phyloP scores from a whole-genome alignment of 495 filamentous ascomycete species.

The Lasiosphaeria hispida region DNA sequence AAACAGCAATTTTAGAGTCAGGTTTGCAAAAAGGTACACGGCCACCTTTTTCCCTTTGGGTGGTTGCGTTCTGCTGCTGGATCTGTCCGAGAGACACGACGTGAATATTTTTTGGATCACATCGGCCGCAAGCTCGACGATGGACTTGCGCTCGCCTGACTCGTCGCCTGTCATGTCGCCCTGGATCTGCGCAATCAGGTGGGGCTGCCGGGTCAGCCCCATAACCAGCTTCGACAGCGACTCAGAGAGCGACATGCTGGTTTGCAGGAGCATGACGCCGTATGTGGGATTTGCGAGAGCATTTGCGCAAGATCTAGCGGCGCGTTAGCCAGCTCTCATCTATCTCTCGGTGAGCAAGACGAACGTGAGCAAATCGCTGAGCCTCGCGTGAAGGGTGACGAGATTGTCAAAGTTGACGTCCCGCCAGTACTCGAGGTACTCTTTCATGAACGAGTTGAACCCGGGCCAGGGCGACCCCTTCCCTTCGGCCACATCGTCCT shows the following conservation, averaged over 20 bases:
- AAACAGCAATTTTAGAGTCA: conserved; percentile 86
- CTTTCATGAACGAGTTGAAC: conserved; percentile 72
- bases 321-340: conserved; percentile 12
- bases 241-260: conserved; percentile 71
- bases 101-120: conserved; percentile 87
- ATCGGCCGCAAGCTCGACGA: conserved; percentile 82
- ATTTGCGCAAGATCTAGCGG: conserved; percentile 65
- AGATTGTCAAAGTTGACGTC: conserved; percentile 74
- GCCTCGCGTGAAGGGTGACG: conserved; percentile 67
- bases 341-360: conserved; percentile 24
- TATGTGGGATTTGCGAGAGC: conserved; percentile 75
- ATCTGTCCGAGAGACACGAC: conserved; percentile 82
- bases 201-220: conserved; percentile 70
- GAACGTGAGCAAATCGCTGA: conserved; percentile 71
- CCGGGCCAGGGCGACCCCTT: conserved; percentile 66
- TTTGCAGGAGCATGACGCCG: conserved; percentile 74
- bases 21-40: conserved; percentile 87
- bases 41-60: conserved; percentile 82
- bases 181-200: conserved; percentile 60
- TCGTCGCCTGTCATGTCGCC: conserved; percentile 48
- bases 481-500: conserved; percentile 46
- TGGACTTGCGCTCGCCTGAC: conserved; percentile 62
- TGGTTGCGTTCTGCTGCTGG: conserved; percentile 53
- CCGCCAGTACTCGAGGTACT: conserved; percentile 75
- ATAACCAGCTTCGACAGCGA: conserved; percentile 78